Evolutionary conservation across 2,329 filamentous ascomycete species (phyloP), one percentile per base, ranked within the genome.

Genomic region (Aspergillus arachidicola): DNA sequence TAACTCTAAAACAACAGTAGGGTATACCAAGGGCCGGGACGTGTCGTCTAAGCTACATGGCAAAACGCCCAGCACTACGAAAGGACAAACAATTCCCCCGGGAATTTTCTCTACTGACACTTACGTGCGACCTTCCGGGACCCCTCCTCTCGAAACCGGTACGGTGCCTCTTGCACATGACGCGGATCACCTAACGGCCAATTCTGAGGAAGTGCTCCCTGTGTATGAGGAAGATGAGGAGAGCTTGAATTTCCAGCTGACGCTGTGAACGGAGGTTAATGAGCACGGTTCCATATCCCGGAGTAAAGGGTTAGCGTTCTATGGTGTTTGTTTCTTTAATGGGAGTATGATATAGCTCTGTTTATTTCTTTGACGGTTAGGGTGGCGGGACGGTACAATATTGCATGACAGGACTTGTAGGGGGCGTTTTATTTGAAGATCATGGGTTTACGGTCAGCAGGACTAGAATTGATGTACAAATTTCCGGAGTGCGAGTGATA

Each of bases 1-100:
- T 6, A 88, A 88, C 6, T 96, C 93, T 1, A 87, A 89, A 66
- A 94, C 88, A 60, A 97, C 93, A 0, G 85, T 97, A 48, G 94
- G 94, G 19, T 97, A 96, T 75, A 91, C 87, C 61, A 92, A 91
- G 75, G 93, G 94, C 38, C 87, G 92, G 38, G 73, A 70, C 21
- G 69, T 77, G 55, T 75, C 75, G 16, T 72, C 72, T 38, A 70
- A 69, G 32, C 66, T 76, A 26, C 68, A 73, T 32, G 73, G 75
- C 50, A 72, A 72, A 36, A 48, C 66, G 34, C 58, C 68, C 7
- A 65, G 69, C 23, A 50, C 68, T 19, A 68, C 73, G 14, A 68
- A 72, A 58, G 63, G 64, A 58, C 45, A 48, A 14, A 59, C 70
- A 19, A 66, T 65, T 6, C 61, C 71, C 12, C 72, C 73, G 46